These are phyloP conservation scores for Deuterostichococcus epilithicus DNA, from an alignment of 139 green algal genomes.

Conservation along the genomic window DNA sequence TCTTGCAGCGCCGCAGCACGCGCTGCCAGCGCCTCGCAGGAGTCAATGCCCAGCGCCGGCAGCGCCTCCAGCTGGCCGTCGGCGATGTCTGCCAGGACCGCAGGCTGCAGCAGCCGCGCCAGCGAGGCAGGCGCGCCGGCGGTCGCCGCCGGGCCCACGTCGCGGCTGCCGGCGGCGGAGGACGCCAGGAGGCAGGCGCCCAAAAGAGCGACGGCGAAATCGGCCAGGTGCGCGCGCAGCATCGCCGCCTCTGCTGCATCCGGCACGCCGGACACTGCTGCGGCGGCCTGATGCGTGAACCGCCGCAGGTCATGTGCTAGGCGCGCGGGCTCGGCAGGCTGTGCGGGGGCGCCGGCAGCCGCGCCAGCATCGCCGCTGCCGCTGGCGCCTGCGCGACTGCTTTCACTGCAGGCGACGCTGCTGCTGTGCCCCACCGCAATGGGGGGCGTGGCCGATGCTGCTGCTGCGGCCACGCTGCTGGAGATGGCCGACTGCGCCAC, in stretches of 20 bases:
- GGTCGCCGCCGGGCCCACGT: too few relatives aligned
- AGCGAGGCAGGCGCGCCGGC: background rate
- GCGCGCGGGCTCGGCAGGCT: too few relatives aligned
- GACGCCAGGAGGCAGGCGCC: background rate
- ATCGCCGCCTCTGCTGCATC: background rate
- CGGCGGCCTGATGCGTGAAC: background rate
- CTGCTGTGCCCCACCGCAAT: background rate
- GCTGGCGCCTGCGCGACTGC: too few relatives aligned
- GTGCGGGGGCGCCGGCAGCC: too few relatives aligned
- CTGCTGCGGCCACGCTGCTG: too few relatives aligned
- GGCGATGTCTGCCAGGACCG: background rate
- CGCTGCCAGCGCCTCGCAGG: too few relatives aligned
- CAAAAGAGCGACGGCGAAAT: background rate
- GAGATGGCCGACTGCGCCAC: background rate
- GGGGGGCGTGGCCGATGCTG: too few relatives aligned
- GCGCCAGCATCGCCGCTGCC: too few relatives aligned
- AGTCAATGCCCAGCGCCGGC: too few relatives aligned
- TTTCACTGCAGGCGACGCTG: too few relatives aligned
- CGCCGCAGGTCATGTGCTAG: background rate
- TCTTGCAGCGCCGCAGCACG: too few relatives aligned
- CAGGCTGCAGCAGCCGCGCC: background rate
- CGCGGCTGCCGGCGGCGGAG: background rate
- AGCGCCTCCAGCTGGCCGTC: background rate
- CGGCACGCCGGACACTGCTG: too few relatives aligned
- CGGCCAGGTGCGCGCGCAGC: background rate